Evolutionary conservation across 495 filamentous ascomycete genomes (phyloP), one percentile per base, ranked within the genome.

Genomic region (Xylaria longipes): DNA sequence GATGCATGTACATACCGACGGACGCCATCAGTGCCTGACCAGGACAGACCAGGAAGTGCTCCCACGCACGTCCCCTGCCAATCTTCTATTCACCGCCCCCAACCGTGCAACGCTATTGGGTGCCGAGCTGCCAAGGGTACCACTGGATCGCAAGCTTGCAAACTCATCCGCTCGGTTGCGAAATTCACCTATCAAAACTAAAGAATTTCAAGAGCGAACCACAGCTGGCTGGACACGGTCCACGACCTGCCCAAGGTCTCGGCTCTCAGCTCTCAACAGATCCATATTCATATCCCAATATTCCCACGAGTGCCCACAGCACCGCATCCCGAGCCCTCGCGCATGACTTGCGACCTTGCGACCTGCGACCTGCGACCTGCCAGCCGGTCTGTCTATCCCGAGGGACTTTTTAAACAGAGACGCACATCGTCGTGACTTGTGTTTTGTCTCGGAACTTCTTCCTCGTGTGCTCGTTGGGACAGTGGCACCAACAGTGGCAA

Each of bases 181-280:
- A 27, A 45, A 35, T 35, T 68, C 67, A 25, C 68, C 68, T 63
- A 70, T 70, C 57, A 63, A 50, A 14, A 27, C 5, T 27, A 3
- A 14, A 31, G 12, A 63, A 63, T 17, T 9, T 63, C 60, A 7
- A 41, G 56, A 11, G n/a, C 31, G 58, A 70, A 43, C 56, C 68
- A 70, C 68, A 63, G 31, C 33, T 17, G 60, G 33, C 67, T 15
- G 52, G 35, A 52, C 45, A 33, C 5, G 63, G 63, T 65, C 45
- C 63, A 45, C 31, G 63, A 33, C 61, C 66, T 69, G 43, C 27
- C 46, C 65, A 27, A 46, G 68, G 45, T 62, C 68, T 31, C 65
- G 35, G 46, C 45, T 60, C 57, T 33, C 57, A 60, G 57, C 57
- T 60, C 69, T 65, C 69, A 65, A 71, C 58, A 71, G 64, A 64